Conservation (phyloP, 257 asterid genomes). For the Solanum infundibuliforme region DNA sequence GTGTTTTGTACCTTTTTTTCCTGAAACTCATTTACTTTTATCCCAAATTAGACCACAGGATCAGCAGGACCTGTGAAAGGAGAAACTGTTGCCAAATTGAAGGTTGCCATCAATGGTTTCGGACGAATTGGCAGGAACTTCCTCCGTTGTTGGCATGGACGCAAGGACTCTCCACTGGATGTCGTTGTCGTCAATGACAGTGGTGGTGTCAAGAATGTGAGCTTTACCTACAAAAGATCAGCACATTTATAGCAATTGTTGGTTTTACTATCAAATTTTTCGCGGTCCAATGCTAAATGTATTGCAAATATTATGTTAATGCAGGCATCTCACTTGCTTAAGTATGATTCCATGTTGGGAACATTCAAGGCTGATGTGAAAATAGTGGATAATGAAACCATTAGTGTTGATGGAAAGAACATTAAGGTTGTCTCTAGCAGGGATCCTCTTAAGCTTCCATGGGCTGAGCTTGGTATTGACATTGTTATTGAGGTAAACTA, state of each 20-base stretch:
- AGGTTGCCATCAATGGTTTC: slow-evolving; percentile 87
- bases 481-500: slow-evolving; percentile 70
- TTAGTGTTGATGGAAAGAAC: slow-evolving; percentile 78
- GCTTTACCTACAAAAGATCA: not conserved
- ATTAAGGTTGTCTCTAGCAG: slow-evolving; percentile 76
- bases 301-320: not conserved
- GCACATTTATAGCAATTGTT: not conserved
- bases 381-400: slow-evolving; percentile 64
- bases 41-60: slow-evolving; percentile 36
- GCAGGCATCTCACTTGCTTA: slow-evolving; percentile 87
- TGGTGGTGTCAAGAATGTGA: slow-evolving; percentile 90
- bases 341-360: slow-evolving; percentile 88
- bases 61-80: slow-evolving; percentile 47
- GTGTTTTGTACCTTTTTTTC: not conserved
- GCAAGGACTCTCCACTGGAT: slow-evolving; percentile 80
- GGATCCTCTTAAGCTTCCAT: slow-evolving; percentile 90
- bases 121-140: slow-evolving; percentile 94
- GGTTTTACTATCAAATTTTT: not conserved
- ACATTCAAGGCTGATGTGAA: slow-evolving; percentile 88
- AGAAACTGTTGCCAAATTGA: slow-evolving; percentile 71
- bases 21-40: not conserved
- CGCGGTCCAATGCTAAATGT: not conserved
- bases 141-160: slow-evolving; percentile 96
- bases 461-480: slow-evolving; percentile 92
- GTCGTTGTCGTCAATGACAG: slow-evolving; percentile 82